These are phyloP conservation scores for Phytophthora idaei DNA, from an alignment of 352 stramenopile genomes.

Conservation along the genomic window DNA sequence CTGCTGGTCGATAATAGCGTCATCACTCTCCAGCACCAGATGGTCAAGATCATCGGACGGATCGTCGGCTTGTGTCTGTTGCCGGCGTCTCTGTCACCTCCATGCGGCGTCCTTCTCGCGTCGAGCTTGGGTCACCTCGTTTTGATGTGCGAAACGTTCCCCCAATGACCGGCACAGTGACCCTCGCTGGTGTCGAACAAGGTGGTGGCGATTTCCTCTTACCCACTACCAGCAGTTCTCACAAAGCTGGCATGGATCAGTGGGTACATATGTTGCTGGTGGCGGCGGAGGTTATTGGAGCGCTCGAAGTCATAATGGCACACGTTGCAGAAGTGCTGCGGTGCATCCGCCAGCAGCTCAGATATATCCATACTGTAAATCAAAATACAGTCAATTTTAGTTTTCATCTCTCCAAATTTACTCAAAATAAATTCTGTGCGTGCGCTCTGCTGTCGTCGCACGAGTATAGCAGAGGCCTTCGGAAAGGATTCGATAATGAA, in stretches of 20 bases:
- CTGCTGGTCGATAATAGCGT: background rate
- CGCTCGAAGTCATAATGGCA: background rate
- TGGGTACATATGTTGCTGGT: background rate
- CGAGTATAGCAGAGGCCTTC: background rate
- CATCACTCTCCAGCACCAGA: background rate
- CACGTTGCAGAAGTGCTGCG: background rate
- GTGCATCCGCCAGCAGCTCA: background rate
- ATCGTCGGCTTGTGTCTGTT: background rate
- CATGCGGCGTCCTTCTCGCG: background rate
- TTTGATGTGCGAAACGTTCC: background rate
- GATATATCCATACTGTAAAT: background rate
- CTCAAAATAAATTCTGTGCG: background rate
- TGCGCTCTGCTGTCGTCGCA: background rate
- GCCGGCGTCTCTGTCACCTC: background rate
- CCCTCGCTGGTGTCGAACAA: background rate
- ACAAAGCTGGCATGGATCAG: background rate
- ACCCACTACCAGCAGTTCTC: background rate
- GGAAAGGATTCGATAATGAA: background rate
- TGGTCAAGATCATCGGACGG: too few species aligned
- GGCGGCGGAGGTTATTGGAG: background rate
- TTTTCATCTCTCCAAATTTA: background rate
- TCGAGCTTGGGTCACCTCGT: background rate
- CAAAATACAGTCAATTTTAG: background rate
- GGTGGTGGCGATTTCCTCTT: background rate
- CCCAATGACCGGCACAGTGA: background rate